Conservation (phyloP, 2,329 filamentous ascomycete species). For the Aquanectria penicillioides region DNA sequence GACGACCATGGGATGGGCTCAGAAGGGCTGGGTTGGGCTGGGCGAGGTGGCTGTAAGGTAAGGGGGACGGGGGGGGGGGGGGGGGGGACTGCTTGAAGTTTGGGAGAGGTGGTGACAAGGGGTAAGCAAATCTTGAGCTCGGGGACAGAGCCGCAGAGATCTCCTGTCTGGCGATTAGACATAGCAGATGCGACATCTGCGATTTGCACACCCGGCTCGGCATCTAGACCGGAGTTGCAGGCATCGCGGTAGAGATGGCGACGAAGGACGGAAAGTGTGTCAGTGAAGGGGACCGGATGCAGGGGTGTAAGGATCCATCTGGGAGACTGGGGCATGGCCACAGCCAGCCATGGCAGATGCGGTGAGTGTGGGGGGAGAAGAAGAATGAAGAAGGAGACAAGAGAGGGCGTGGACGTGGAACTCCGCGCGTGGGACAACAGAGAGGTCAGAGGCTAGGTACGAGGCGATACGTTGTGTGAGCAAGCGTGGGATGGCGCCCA, state of each 20-base stretch:
- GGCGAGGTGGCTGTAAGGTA: background rate
- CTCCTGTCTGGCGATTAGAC: background rate
- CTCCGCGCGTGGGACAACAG: constrained; percentile 18
- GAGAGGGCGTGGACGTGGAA: constrained; percentile 18
- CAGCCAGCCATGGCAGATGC: constrained; percentile 34
- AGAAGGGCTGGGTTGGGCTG: no score
- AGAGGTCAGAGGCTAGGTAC: background rate
- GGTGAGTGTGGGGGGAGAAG: constrained; percentile 39
- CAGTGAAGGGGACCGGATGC: constrained; percentile 25
- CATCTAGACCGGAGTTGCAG: constrained; percentile 17
- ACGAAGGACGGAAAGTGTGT: constrained; percentile 12
- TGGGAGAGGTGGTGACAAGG: background rate
- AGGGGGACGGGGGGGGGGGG: no score
- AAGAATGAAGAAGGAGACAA: background rate
- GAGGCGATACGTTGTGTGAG: background rate
- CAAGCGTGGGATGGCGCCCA: no score
- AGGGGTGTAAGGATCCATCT: constrained; percentile 22
- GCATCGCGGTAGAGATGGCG: no score
- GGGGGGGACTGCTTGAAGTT: no score
- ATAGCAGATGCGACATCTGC: constrained; percentile 14
- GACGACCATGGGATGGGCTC: constrained; percentile 6
- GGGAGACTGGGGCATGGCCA: constrained; percentile 4
- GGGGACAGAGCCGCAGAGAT: constrained; percentile 15
- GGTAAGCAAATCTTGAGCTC: background rate
- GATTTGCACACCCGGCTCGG: constrained; percentile 14